Conservation (phyloP, 176 grass and related monocot genomes). For the Bolboschoenus planiculmis region DNA sequence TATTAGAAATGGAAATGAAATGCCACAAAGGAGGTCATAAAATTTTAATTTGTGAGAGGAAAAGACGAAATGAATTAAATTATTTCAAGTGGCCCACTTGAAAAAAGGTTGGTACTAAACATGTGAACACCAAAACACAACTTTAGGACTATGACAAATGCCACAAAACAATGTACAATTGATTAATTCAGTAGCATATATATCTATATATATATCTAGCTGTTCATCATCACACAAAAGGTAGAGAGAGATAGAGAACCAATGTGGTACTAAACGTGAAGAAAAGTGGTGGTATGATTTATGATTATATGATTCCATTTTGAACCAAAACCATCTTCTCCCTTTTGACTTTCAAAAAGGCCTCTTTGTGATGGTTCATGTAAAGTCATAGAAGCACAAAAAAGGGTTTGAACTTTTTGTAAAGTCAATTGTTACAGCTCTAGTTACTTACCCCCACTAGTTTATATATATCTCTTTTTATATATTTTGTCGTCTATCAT, state of each 20-base stretch:
- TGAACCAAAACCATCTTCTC: background rate
- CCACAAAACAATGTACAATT: background rate
- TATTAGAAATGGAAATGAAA: conserved; percentile 3
- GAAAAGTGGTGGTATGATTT: background rate
- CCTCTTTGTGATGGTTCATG: background rate
- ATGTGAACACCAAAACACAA: conserved; percentile 7
- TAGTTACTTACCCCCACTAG: background rate
- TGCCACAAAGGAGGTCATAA: background rate
- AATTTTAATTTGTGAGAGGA: background rate
- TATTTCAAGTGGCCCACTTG: background rate
- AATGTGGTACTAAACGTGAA: background rate
- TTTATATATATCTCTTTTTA: background rate
- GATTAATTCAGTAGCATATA: background rate
- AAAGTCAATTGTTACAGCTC: conserved; percentile 12
- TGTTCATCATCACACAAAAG: background rate
- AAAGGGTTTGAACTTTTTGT: conserved; percentile 14
- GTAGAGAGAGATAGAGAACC: no score
- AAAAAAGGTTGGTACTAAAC: background rate
- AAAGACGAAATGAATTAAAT: background rate
- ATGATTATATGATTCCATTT: background rate
- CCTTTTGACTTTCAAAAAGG: conserved; percentile 25
- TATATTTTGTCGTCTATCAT: background rate
- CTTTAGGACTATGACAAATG: background rate
- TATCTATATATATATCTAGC: no score
- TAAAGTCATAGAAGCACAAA: background rate